A percentile compares a stretch with the other conserved stretches of the same genome.
Evolutionary conservation across 208 protist species (phyloP).

Genomic region (Eutreptiella sp.): DNA sequence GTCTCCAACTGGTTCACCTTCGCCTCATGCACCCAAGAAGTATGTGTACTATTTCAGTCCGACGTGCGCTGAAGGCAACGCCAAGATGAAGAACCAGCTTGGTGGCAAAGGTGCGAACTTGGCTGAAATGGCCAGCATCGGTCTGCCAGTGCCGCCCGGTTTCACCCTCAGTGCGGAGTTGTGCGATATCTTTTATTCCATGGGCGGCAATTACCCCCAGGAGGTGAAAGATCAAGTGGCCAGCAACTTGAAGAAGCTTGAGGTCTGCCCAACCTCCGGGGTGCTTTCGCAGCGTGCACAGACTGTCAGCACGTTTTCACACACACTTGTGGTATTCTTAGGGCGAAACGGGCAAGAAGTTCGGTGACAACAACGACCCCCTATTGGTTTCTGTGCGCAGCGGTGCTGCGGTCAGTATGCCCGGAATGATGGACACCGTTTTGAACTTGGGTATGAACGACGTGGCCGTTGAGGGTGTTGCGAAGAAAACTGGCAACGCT

Average conservation of each 20-base stretch:
- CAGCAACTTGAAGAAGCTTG: conserved; percentile 55
- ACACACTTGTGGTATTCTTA: no score
- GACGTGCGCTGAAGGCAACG: conserved; percentile 63
- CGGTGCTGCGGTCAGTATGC: conserved; percentile 87
- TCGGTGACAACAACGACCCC: conserved; percentile 72
- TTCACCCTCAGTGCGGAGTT: conserved; percentile 85
- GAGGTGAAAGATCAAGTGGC: conserved; percentile 60
- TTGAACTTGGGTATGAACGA: conserved; percentile 88
- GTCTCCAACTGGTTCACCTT: no score
- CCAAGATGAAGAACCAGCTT: conserved; percentile 77
- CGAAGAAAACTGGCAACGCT: conserved; percentile 49
- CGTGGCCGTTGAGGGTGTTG: conserved; percentile 59
- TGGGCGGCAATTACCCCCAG: conserved; percentile 45
- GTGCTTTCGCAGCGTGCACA: no score
- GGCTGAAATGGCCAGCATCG: conserved; percentile 79
- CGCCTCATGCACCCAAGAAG: no score
- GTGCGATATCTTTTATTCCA: conserved; percentile 61
- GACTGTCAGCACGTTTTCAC: no score
- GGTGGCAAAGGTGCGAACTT: conserved; percentile 87
- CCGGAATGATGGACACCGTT: conserved; percentile 91
- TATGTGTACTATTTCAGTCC: conserved; percentile 71
- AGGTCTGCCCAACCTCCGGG: no score
- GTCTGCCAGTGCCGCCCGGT: conserved; percentile 80
- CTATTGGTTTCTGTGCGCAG: conserved; percentile 86
- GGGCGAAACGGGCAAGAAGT: conserved; percentile 65